Base-by-base conservation (phyloP, 192 early-diverging fungal species). In the Coemansia asiatica region DNA sequence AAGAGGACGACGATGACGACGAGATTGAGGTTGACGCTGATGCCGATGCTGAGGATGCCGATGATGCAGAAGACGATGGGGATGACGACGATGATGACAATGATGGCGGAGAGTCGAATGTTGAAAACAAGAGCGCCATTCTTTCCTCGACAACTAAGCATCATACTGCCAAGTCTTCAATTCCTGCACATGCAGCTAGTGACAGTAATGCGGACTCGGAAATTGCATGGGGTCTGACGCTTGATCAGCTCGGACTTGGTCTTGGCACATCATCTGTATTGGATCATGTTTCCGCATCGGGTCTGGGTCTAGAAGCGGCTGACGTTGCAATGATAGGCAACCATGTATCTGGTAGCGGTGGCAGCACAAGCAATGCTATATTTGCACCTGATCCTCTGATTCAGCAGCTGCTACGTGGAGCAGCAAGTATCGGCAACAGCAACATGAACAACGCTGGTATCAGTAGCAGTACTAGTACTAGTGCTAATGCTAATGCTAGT, bases 1-100 rank as follows among this genome's bases (percentile, higher is more conserved):
- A 75, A 13, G 69, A 78, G 13, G 71, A 72, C 13, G 78, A 72
- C 18, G 68, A 75, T 10, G 70, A 75, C n/a, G 69, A 68, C 13
- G 66, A 63, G 18, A 40, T 48, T 18, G 69, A 58, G 16, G 29
- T 29, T 5, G 50, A 54, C 2, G 44, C 13, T 25, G 48, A 31
- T 26, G 27, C 3, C 44, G 46, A 27, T 22, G 49, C 26, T 22
- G n/a, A 21, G 4, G 13, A 21, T 27, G 16, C 29, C 21, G 22
- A 66, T 40, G 44, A 31, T 58, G 27, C 26, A 16, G 63, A 28
- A 28, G 29, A 33, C 13, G n/a, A 10, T 16, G 26, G 29, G 19
- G 50, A 27, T 53, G 50, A 5, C 21, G 61, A 66, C 29, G 64
- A 46, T 13, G 54, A 55, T 1, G 38, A 31, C 33, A 27, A 23